Evolutionary conservation across 2,329 filamentous ascomycete genomes (phyloP).

Genomic region (Beauveria brongniartii): DNA sequence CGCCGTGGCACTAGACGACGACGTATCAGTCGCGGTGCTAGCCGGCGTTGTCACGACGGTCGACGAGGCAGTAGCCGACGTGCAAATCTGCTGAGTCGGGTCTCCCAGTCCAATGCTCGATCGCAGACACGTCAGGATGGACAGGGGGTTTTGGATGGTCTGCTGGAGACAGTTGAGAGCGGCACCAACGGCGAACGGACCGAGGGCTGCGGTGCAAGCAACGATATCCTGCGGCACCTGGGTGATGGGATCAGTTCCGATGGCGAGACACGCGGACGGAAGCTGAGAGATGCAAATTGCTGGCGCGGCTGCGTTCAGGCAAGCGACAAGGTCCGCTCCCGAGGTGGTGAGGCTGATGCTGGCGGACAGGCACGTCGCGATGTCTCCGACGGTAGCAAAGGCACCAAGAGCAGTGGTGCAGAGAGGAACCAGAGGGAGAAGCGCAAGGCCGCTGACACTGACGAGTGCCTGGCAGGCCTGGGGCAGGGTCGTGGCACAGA

Average conservation of each 20-base stretch:
- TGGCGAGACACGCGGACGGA: constrained; percentile 8
- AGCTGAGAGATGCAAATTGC: constrained; percentile 11
- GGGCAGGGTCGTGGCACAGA: constrained; percentile 11
- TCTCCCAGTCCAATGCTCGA: not conserved
- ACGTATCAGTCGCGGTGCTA: not conserved
- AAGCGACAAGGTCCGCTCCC: constrained; percentile 2
- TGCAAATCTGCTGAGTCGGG: not conserved
- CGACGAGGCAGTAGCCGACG: not conserved
- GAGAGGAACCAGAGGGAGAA: constrained; percentile 9
- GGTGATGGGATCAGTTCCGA: not conserved
- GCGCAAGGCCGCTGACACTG: constrained; percentile 7
- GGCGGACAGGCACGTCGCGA: constrained; percentile 3
- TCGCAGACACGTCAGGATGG: not conserved
- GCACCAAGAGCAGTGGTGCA: constrained; percentile 14
- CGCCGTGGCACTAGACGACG: too few relatives aligned
- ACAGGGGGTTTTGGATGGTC: not conserved
- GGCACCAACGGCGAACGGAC: constrained; percentile 7
- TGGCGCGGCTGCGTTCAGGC: constrained; percentile 7
- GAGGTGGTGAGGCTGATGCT: constrained; percentile 3
- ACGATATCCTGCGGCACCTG: not conserved
- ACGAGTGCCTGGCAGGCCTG: constrained; percentile 11
- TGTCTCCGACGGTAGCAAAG: not conserved
- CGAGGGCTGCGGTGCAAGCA: constrained; percentile 10
- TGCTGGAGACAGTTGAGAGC: constrained; percentile 8
- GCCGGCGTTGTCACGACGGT: not conserved